Percentiles rank a stretch among this genome's conserved stretches.
phyloP scores from a whole-genome alignment of 2,329 filamentous ascomycete genomes.

The Delphinella strobiligena region DNA sequence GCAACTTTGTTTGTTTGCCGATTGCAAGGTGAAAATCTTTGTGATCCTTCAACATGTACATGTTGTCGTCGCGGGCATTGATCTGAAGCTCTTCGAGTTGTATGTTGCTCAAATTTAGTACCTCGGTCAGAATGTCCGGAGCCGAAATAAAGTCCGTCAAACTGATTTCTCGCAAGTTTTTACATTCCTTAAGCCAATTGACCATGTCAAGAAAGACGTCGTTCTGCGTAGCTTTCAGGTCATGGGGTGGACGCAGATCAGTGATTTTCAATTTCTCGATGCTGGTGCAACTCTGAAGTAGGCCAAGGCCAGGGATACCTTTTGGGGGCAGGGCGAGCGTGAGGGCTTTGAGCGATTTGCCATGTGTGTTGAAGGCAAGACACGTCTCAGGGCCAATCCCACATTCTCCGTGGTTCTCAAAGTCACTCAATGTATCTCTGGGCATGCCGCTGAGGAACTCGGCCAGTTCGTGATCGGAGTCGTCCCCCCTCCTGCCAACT shows the following conservation, averaged over 20 bases:
- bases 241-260: conserved; percentile 30
- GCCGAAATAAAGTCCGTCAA: conserved; percentile 41
- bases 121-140: conserved; percentile 38
- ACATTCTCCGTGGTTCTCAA: conserved; percentile 47
- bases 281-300: conserved; percentile 36
- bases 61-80: conserved; percentile 12
- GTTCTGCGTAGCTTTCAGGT: conserved; percentile 40
- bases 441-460: conserved; percentile 45
- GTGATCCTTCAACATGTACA: conserved; percentile 37
- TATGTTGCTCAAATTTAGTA: conserved; percentile 36
- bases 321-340: conserved; percentile 38
- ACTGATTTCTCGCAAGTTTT: conserved; percentile 36
- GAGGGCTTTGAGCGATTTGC: conserved; percentile 42
- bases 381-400: conserved; percentile 44
- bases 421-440: conserved; percentile 44
- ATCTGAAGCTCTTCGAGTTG: conserved; percentile 38
- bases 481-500: conserved; percentile 14
- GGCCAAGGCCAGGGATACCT: conserved; percentile 36
- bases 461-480: conserved; percentile 47
- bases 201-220: conserved; percentile 40
- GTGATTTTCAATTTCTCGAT: conserved; percentile 39
- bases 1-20: conserved; percentile 36
- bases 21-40: conserved; percentile 42
- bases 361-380: conserved; percentile 39
- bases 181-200: conserved; percentile 44